A percentile compares a stretch with the other conserved stretches of the same genome.
Conservation (phyloP, 352 stramenopile genomes). For the Globisporangium sylvaticum region DNA sequence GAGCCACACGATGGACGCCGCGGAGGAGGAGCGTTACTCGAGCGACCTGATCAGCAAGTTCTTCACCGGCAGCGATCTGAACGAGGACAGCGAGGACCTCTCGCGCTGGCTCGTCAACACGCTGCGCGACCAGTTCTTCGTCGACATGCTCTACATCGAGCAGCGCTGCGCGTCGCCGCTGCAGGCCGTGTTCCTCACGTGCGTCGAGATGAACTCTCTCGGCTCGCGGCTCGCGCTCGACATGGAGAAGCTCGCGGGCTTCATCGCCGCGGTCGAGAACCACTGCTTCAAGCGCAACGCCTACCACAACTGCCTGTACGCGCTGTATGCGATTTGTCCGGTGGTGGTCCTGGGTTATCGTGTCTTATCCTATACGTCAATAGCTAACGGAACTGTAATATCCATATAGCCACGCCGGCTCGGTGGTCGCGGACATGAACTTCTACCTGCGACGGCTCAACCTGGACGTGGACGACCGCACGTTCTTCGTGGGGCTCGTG, state of each 20-base stretch:
- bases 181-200: constrained; percentile 52
- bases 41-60: constrained; percentile 25
- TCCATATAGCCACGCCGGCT: constrained; percentile 44
- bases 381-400: not conserved
- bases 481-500: constrained; percentile 66
- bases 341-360: not conserved
- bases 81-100: constrained; percentile 28
- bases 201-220: constrained; percentile 54
- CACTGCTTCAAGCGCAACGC: constrained; percentile 61
- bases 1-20: constrained; percentile 13
- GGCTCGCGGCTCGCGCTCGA: constrained; percentile 38
- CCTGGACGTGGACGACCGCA: constrained; percentile 47
- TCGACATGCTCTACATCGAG: constrained; percentile 66
- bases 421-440: constrained; percentile 61
- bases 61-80: constrained; percentile 14
- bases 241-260: constrained; percentile 36
- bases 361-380: not conserved
- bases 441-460: constrained; percentile 62
- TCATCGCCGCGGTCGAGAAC: constrained; percentile 53
- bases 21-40: constrained; percentile 20
- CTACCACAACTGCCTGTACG: constrained; percentile 72
- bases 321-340: constrained; percentile 1
- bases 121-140: constrained; percentile 51
- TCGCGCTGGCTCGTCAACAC: constrained; percentile 48
- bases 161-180: constrained; percentile 37